Base-by-base conservation (phyloP, 352 stramenopile genomes). In the Globisporangium irregulare region DNA sequence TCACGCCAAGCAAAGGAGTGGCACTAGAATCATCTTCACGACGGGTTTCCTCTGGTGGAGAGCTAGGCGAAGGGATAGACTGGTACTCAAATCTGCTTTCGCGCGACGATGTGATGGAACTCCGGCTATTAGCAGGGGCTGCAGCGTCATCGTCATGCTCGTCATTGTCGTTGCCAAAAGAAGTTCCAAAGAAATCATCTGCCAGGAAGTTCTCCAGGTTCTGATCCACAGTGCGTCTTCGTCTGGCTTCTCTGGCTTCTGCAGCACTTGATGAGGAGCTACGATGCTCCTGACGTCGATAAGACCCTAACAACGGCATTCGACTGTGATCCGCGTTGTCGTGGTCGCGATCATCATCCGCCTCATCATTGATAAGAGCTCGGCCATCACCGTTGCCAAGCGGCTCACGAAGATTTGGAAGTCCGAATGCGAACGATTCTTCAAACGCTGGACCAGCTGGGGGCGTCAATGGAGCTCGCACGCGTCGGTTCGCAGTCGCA, bases 101-200 rank as follows among this genome's bases (percentile, higher is more conserved):
- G 9, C 27, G 24, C 12, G 20, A 56, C 4, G 66, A 6, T 24
- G 38, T 14, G 18, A 54, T 9, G 12, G 58, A 18, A 10, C 58
- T 61, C 27, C 65, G 55, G 22, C 70, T 75, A 43, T 75, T 73
- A 22, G 56, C 61, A 27, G 66, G 59, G 0, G 64, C 58, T 1
- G 67, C 70, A 34, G 56, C 9, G 25, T 70, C 58, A 62, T 72
- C 72, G 10, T 75, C 72, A 22, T 78, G 66, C 5, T 75, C 69
- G 32, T 73, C 62, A 46, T 32, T 54, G 41, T 72, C 71, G 25
- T 25, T 29, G 9, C 69, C 73, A 38, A 78, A 92, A 4, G 82
- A 90, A 7, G 84, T 72, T 0, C 82, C 80, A 48, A 93, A 90
- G 68, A 93, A 91, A 53, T 93, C 82, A 51, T 93, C 75, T 0